phyloP scores from a whole-genome alignment of 164 flowering plant species.

The Aristolochia contorta region DNA sequence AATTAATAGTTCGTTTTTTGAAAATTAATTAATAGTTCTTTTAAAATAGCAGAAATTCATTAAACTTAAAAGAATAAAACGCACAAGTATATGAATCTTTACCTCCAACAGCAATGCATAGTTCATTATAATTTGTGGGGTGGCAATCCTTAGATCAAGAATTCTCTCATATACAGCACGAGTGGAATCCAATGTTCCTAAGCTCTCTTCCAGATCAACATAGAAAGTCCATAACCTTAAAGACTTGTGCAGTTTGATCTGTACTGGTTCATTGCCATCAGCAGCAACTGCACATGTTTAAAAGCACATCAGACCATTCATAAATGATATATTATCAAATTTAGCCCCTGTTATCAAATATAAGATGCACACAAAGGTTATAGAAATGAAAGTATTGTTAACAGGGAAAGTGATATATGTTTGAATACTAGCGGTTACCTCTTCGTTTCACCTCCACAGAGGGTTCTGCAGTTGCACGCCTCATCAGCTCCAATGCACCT shows the following conservation, averaged over 20 bases:
- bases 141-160: conserved; percentile 83
- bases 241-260: conserved; percentile 82
- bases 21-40: too few relatives aligned
- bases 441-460: conserved; percentile 90
- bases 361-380: too few relatives aligned
- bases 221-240: conserved; percentile 82
- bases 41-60: too few relatives aligned
- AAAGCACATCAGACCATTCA: not conserved
- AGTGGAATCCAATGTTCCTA: conserved; percentile 79
- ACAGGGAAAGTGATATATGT: not conserved
- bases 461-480: conserved; percentile 90
- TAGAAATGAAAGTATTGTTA: not conserved
- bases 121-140: conserved; percentile 90
- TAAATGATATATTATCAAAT: too few relatives aligned
- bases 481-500: conserved; percentile 79
- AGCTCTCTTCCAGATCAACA: conserved; percentile 85
- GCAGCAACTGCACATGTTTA: conserved; percentile 65
- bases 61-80: not conserved
- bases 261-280: conserved; percentile 91
- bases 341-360: too few relatives aligned
- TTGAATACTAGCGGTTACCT: conserved; percentile 36
- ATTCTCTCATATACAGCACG: conserved; percentile 83
- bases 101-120: conserved; percentile 89
- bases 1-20: too few relatives aligned
- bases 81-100: conserved; percentile 5